Percentiles rank a stretch among this genome's conserved stretches.
Evolutionary conservation across 345 rosid genomes (phyloP).

Genomic region (Brassica carinata): DNA sequence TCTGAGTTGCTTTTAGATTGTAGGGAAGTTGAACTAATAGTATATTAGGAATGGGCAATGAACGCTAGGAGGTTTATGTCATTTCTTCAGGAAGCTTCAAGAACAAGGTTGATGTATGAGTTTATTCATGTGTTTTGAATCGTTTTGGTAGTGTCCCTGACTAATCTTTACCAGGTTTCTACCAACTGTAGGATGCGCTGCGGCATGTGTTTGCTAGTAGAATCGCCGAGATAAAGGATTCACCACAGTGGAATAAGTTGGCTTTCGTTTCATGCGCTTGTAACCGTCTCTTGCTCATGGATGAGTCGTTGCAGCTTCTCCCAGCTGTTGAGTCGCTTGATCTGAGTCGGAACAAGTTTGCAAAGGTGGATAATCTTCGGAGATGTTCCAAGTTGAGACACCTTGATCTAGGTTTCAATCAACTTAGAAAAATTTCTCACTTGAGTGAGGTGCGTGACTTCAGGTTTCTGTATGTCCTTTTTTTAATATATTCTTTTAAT

Average conservation of each 20-base stretch:
- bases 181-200: slow-evolving; percentile 69
- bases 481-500: background rate
- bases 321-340: slow-evolving; percentile 95
- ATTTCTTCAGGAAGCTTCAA: slow-evolving; percentile 35
- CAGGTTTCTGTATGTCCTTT: slow-evolving; percentile 9
- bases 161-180: slow-evolving; percentile 23
- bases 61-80: slow-evolving; percentile 23
- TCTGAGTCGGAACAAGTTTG: slow-evolving; percentile 91
- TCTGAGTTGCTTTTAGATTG: slow-evolving; percentile 24
- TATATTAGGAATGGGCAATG: slow-evolving; percentile 35
- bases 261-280: slow-evolving; percentile 85
- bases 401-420: slow-evolving; percentile 95
- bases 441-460: slow-evolving; percentile 70
- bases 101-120: slow-evolving; percentile 35
- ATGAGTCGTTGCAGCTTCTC: slow-evolving; percentile 95
- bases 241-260: slow-evolving; percentile 86
- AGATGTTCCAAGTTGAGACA: slow-evolving; percentile 80
- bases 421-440: slow-evolving; percentile 63
- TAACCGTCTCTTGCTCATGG: slow-evolving; percentile 89
- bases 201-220: slow-evolving; percentile 95
- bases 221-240: slow-evolving; percentile 82
- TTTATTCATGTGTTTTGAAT: slow-evolving; percentile 7
- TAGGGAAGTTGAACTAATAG: slow-evolving; percentile 38
- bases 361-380: slow-evolving; percentile 86
- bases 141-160: slow-evolving; percentile 10